Conservation (phyloP, 441 rosid species). For the Flueggea neowawraea region DNA sequence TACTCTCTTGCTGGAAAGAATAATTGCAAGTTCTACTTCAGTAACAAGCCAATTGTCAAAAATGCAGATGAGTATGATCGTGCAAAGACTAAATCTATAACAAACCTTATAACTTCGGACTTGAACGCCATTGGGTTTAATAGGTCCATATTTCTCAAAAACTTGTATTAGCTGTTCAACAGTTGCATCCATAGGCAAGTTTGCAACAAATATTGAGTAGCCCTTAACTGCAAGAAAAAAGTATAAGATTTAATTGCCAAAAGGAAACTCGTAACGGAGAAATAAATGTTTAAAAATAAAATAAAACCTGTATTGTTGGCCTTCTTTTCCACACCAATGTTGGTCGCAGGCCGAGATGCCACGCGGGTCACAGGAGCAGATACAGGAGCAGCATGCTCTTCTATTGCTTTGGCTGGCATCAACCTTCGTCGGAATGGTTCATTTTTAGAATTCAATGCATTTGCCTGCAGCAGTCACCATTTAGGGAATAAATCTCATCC, state of each 20-base stretch:
- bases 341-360: too few species aligned
- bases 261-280: neutral
- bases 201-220: conserved; percentile 75
- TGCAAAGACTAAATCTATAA: conserved; percentile 1
- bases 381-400: conserved; percentile 29
- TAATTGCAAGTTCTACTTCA: neutral
- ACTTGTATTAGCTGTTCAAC: conserved; percentile 65
- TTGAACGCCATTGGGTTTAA: conserved; percentile 85
- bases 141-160: conserved; percentile 79
- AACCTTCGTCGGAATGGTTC: conserved; percentile 44
- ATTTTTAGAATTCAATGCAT: conserved; percentile 30
- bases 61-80: conserved; percentile 13
- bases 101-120: conserved; percentile 90
- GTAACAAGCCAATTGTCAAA: conserved; percentile 10
- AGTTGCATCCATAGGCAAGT: conserved; percentile 79
- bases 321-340: conserved; percentile 48
- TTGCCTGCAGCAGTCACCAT: conserved; percentile 13
- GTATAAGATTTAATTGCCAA: neutral
- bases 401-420: conserved; percentile 36
- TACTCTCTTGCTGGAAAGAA: conserved; percentile 25
- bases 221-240: conserved; percentile 60
- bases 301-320: conserved; percentile 13
- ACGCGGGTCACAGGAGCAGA: too few species aligned
- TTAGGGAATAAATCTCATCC: neutral
- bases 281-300: neutral